A percentile compares a stretch with the other conserved stretches of the same genome.
Evolutionary conservation across 1,284 basidiomycete species (phyloP).

Genomic region (Inonotus hispidus): DNA sequence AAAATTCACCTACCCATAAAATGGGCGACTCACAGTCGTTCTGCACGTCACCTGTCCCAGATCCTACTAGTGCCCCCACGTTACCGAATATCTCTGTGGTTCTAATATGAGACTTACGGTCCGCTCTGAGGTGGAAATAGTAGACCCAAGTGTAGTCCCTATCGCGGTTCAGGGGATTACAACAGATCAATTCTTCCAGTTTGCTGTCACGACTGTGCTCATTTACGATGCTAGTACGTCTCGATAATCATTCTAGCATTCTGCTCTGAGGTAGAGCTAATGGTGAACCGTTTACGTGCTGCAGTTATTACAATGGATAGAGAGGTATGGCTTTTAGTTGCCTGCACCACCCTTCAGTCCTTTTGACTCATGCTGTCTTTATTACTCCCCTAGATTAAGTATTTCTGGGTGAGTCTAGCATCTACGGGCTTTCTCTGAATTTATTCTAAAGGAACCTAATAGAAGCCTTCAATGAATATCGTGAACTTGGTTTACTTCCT

Average conservation of each 20-base stretch:
- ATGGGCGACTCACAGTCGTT: too few species aligned
- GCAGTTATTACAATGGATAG: neutral
- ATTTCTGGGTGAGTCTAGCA: constrained; percentile 1
- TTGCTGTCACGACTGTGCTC: neutral
- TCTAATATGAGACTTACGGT: neutral
- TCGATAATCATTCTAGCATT: too few species aligned
- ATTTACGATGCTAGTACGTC: neutral
- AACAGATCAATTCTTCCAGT: neutral
- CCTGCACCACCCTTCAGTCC: too few species aligned
- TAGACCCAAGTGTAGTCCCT: neutral
- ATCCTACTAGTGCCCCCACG: too few species aligned
- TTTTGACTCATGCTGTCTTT: too few species aligned
- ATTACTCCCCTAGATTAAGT: constrained; percentile 3
- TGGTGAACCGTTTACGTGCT: too few species aligned
- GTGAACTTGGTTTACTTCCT: constrained; percentile 2
- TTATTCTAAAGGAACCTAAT: too few species aligned
- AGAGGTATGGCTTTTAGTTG: neutral
- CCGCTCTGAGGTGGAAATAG: neutral
- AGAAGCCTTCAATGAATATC: neutral
- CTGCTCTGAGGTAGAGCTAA: too few species aligned
- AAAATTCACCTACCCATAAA: too few species aligned
- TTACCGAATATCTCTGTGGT: too few species aligned
- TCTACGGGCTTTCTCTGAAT: neutral
- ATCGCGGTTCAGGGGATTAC: neutral
- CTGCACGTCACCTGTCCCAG: too few species aligned